Percentiles rank a stretch among this genome's conserved stretches.
Evolutionary conservation across 192 early-diverging fungal species (phyloP).

Genomic region (Backusella westeae): DNA sequence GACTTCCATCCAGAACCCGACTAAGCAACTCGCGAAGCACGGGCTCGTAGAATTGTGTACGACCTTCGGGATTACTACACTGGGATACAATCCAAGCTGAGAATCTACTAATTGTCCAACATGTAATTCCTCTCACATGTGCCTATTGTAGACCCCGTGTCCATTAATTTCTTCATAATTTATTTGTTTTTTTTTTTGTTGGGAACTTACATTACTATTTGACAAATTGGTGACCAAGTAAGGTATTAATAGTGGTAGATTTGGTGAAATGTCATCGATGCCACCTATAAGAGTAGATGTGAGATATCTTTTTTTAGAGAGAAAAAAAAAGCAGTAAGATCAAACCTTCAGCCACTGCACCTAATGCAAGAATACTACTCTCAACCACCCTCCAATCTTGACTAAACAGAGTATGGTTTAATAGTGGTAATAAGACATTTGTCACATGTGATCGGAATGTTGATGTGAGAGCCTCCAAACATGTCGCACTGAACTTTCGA

Average conservation of each 20-base stretch:
- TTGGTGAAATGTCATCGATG: conserved; percentile 77
- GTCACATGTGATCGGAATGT: conserved; percentile 84
- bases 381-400: conserved; percentile 90
- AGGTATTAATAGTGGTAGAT: conserved; percentile 83
- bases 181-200: background rate
- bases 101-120: conserved; percentile 97
- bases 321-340: background rate
- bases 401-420: conserved; percentile 76
- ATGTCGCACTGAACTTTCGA: conserved; percentile 95
- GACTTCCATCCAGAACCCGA: conserved; percentile 89
- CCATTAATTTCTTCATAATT: background rate
- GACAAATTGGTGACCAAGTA: conserved; percentile 56
- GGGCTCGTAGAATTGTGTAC: conserved; percentile 76
- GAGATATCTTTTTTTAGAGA: too few relatives aligned
- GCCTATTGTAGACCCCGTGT: conserved; percentile 47
- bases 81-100: conserved; percentile 30
- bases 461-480: conserved; percentile 87
- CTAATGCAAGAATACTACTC: conserved; percentile 93
- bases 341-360: conserved; percentile 91
- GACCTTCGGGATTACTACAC: conserved; percentile 16
- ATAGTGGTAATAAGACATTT: conserved; percentile 75
- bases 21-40: conserved; percentile 70
- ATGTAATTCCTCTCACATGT: conserved; percentile 92
- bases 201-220: background rate
- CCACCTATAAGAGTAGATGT: conserved; percentile 37